Base-by-base conservation (phyloP, 805 yeast genomes). In the Cyberlindnera petersonii region DNA sequence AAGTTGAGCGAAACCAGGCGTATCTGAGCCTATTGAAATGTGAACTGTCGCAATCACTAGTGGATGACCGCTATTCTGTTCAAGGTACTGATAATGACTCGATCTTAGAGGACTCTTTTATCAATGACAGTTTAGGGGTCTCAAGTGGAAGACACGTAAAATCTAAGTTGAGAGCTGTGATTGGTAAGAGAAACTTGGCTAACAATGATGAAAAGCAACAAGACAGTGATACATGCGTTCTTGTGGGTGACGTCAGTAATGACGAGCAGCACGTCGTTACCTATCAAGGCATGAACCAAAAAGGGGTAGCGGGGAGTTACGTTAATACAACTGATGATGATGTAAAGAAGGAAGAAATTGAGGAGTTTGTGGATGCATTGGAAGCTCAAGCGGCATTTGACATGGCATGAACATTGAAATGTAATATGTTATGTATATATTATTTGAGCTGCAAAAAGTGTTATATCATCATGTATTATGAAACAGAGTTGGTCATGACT, bases 1-100 rank as follows among this genome's bases (percentile, higher is more conserved):
- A 80, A 42, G 58, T 69, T 11, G 66, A 71, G 39, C 65, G 75
- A 33, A 64, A 68, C 31, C 56, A 57, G 19, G 63, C 69, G 19
- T 72, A 72, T 52, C 46, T 61, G 13, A 59, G 58, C 26, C 56
- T 72, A 14, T 51, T 70, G 35, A 31, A 40, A n/a, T 35, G 20
- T 11, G 58, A 53, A 36, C 17, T 35, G 20, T 26, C 30, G 6
- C 31, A 23, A 11, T 23, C 28, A 19, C 32, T 33, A 22, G 18
- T 14, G 6, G 29, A 30, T 19, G 43, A 39, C 10, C n/a, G 15
- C 6, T 31, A 26, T 8, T 37, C 35, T 14, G 14, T 28, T 9
- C 42, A 39, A 15, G 44, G 32, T 33, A 48, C 52, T n/a, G 49
- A 47, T 26, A 49, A 51, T 4, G 43, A 36, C 9, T 22, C 29